These are phyloP conservation scores for Jamesozyma lodderae DNA, from an alignment of 805 yeast species.

Conservation along the genomic window DNA sequence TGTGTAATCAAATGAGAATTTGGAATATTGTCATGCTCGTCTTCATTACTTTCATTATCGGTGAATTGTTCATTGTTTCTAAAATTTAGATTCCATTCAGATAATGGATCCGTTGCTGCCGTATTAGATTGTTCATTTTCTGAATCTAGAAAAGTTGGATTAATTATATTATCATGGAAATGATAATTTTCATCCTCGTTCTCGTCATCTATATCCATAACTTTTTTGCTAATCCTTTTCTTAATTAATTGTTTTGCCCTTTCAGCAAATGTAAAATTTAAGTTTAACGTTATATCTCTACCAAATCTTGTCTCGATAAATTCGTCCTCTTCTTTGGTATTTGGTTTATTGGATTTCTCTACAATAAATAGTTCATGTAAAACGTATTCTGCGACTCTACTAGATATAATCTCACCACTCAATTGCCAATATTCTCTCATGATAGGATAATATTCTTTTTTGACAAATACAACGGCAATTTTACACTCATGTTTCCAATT, in stretches of 20 bases:
- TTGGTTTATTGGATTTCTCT: constrained; percentile 22
- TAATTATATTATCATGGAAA: constrained; percentile 5
- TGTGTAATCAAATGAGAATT: constrained; percentile 1
- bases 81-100: constrained; percentile 5
- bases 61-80: constrained; percentile 2
- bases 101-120: background rate
- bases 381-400: constrained; percentile 80
- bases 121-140: background rate
- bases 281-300: constrained; percentile 43
- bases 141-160: constrained; percentile 6
- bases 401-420: constrained; percentile 92
- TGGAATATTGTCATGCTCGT: background rate
- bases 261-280: constrained; percentile 65
- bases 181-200: constrained; percentile 17
- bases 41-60: background rate
- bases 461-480: constrained; percentile 74
- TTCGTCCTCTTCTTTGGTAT: constrained; percentile 26
- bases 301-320: constrained; percentile 88
- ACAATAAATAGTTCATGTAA: constrained; percentile 46
- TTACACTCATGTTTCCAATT: constrained; percentile 54
- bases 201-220: constrained; percentile 33
- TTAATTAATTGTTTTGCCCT: constrained; percentile 70
- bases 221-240: constrained; percentile 63
- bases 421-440: constrained; percentile 95
- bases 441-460: constrained; percentile 43